Base-by-base conservation (phyloP, 495 filamentous ascomycete species). In the Aspergillus funiculosus region DNA sequence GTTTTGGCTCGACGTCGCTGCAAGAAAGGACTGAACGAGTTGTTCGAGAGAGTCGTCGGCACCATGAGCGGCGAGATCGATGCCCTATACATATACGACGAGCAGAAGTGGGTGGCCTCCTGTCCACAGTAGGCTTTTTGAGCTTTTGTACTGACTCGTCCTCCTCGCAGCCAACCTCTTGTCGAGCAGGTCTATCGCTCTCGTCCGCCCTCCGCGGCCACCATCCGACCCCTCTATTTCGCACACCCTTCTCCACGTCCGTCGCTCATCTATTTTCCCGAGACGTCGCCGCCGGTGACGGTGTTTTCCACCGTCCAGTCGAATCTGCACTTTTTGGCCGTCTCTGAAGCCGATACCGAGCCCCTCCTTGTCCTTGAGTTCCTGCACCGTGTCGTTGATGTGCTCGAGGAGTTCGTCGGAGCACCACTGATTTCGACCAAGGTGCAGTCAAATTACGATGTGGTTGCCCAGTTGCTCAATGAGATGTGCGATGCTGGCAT, bases 401-500 rank as follows among this genome's bases (percentile, higher is more conserved):
- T 87, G 3, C 74, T 99, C 14, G 94, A 99, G 67, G 92, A 96
- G 45, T 97, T 96, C 58, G 73, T 97, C 9, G 91, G 91, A 25
- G 77, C 86, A n/a, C 92, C 92, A 3, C 64, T 99, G 40, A 68
- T 95, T 15, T 83, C 88, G 11, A 74, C 72, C 46, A 95, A 90
- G 67, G 82, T 99, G 55, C 88, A 95, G 62, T 72, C 71, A 22
- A 86, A 79, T 62, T 99, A 97, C 60, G 88, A 97, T 80, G 83
- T 97, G 31, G 86, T 95, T 17, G 89, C 89, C 13, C 94, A 97
- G 65, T 68, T 99, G 6, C 74, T 97, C 20, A 84, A 82, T 54
- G 92, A 99, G 68, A 95, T 97, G 83, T 95, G 90, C 62, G 92
- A 99, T 77, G 89, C 80, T 9, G 94, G 92, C 3, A 74, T 82